These are phyloP conservation scores for Sugiyamaella qingdaonensis DNA, from an alignment of 805 yeast species.

Conservation along the genomic window DNA sequence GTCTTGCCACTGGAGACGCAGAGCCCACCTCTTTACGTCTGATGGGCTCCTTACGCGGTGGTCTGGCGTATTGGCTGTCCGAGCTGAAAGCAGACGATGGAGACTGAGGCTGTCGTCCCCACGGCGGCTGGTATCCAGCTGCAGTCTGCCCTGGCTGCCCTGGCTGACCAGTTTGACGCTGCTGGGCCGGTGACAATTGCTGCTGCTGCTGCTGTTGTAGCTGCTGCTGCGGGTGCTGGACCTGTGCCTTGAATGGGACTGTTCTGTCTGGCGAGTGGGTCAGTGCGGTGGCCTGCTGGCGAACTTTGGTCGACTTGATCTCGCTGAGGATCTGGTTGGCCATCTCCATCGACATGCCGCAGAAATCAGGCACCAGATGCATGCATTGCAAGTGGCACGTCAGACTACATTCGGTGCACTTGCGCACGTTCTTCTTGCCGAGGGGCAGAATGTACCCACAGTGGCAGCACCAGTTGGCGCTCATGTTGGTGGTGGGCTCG, in stretches of 20 bases:
- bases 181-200: not conserved
- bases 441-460: constrained; percentile 96
- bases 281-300: constrained; percentile 25
- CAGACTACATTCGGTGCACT: constrained; percentile 84
- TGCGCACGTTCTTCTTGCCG: constrained; percentile 88
- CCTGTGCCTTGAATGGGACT: not conserved
- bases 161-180: not conserved
- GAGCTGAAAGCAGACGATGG: not conserved
- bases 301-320: constrained; percentile 64
- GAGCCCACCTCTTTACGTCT: constrained; percentile 29
- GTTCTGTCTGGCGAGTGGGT: constrained; percentile 1
- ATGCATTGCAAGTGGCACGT: constrained; percentile 93
- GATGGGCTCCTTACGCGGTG: constrained; percentile 25
- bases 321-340: constrained; percentile 85
- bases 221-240: constrained; percentile 16
- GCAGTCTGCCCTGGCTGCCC: not conserved
- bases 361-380: constrained; percentile 93
- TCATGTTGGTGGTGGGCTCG: constrained; percentile 85
- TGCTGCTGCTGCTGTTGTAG: constrained; percentile 15
- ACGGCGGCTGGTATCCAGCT: not conserved
- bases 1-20: constrained; percentile 1
- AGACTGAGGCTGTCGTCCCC: not conserved
- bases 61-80: constrained; percentile 1
- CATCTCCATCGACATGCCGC: constrained; percentile 98
- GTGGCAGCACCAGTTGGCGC: constrained; percentile 99